Evolutionary conservation across 2,329 filamentous ascomycete genomes (phyloP).

Genomic region (Epichloe baconii): DNA sequence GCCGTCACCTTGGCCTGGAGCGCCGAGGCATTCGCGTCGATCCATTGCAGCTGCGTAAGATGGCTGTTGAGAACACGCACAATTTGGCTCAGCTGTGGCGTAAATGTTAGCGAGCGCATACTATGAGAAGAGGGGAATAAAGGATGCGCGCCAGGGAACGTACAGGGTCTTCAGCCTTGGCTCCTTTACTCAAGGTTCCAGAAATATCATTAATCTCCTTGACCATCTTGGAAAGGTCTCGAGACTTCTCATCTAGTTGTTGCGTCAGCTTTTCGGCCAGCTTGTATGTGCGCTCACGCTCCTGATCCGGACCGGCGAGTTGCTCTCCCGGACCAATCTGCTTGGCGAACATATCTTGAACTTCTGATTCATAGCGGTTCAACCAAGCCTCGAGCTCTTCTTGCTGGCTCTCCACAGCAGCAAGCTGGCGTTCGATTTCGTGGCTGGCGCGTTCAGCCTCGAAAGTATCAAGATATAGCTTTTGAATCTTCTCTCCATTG

Average conservation of each 20-base stretch:
- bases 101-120: conserved; percentile 7
- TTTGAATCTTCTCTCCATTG: conserved; percentile 90
- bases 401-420: conserved; percentile 82
- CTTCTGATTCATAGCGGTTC: conserved; percentile 81
- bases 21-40: conserved; percentile 71
- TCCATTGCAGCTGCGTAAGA: conserved; percentile 81
- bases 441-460: conserved; percentile 87
- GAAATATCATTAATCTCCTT: conserved; percentile 94
- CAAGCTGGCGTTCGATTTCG: conserved; percentile 86
- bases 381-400: conserved; percentile 80
- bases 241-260: conserved; percentile 83
- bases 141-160: conserved; percentile 21
- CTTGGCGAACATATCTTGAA: conserved; percentile 75
- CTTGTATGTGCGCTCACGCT: conserved; percentile 93
- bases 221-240: conserved; percentile 89
- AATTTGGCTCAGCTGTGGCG: conserved; percentile 73
- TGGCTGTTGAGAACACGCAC: conserved; percentile 91
- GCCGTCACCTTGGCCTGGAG: conserved; percentile 71
- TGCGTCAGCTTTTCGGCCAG: conserved; percentile 86
- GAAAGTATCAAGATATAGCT: conserved; percentile 80
- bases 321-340: conserved; percentile 65
- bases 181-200: conserved; percentile 76
- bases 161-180: conserved; percentile 78
- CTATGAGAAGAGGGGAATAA: conserved; percentile 4
- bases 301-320: conserved; percentile 80